Base-by-base conservation (phyloP, 768 basidiomycete genomes). In the Gymnopilus dilepis region DNA sequence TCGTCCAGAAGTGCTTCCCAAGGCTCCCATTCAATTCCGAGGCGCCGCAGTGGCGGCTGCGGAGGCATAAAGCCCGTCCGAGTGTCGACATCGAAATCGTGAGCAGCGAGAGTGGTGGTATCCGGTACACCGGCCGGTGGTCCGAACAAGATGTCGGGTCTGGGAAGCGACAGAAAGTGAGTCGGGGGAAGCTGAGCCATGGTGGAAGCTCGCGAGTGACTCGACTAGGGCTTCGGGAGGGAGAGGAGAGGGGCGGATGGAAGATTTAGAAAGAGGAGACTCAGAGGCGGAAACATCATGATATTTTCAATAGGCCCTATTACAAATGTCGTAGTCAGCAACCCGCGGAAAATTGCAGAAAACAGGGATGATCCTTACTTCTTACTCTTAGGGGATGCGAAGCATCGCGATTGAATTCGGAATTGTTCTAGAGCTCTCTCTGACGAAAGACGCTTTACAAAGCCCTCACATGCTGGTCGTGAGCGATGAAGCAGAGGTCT, bases 51-150 rank as follows among this genome's bases (percentile, higher is more conserved):
- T 0, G 94, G 93, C 0, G 84, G 81, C 30, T 87, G 81, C 0
- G 91, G 90, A 0, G 95, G 93, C 85, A 97, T 88, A 70, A 97
- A 97, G 0, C 95, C 95, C 0, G 94, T 93, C n/a, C 89, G 80
- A 2, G 89, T 90, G 69, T 94, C 93, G 66, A 97, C 92, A 70
- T 97, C 94, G 80, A 92, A 97, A 79, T 92, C 91, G 65, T 91
- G 90, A 3, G 90, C 88, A 1, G 91, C 89, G 60, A 91, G 84
- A 12, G 91, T 89, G 26, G 73, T 71, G 40, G 74, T 76, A 65
- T 76, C 75, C 13, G 66, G 63, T 24, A 73, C 65, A 22, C 74
- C 73, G 0, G 60, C 41, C 15, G 71, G 67, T 9, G 70, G 73
- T 3, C 71, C 68, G 28, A 67, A 54, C 30, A 66, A 50, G 41